phyloP scores from a whole-genome alignment of 1,284 basidiomycete genomes.

The Fomitiporia mediterranea region DNA sequence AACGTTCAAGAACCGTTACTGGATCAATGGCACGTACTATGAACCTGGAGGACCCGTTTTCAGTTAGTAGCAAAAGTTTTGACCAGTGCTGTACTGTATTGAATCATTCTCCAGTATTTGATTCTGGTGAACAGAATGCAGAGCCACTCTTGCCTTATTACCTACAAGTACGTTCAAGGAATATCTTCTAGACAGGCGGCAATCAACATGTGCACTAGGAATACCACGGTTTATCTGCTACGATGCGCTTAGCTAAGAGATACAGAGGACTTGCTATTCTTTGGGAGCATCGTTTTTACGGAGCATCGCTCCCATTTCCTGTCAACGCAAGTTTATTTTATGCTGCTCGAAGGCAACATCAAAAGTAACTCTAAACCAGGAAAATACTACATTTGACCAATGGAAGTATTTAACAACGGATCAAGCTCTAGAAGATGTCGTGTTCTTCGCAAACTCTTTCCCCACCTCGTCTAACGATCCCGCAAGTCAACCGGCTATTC shows the following conservation, averaged over 20 bases:
- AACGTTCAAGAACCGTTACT: conserved; percentile 46
- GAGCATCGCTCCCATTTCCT: conserved; percentile 48
- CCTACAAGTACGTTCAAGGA: conserved; percentile 30
- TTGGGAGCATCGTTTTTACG: conserved; percentile 56
- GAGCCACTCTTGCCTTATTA: conserved; percentile 46
- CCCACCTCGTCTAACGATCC: conserved; percentile 24
- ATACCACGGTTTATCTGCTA: conserved; percentile 45
- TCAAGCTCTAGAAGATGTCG: conserved; percentile 55
- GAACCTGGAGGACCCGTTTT: conserved; percentile 46
- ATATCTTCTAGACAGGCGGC: background rate
- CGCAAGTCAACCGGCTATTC: conserved; percentile 29
- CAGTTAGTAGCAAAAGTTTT: conserved; percentile 25
- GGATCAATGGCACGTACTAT: conserved; percentile 52
- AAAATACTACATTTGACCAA: conserved; percentile 46
- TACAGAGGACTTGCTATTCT: conserved; percentile 46
- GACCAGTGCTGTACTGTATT: background rate
- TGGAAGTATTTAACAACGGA: conserved; percentile 54
- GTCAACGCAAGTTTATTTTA: conserved; percentile 34
- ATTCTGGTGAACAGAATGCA: conserved; percentile 48
- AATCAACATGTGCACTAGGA: conserved; percentile 30
- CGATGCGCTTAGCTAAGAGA: conserved; percentile 44
- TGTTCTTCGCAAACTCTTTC: conserved; percentile 51
- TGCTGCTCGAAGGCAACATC: background rate
- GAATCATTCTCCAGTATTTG: conserved; percentile 38
- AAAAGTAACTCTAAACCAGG: conserved; percentile 24